phyloP scores from a whole-genome alignment of 129 eudicot species.

The Flaveria linearis region DNA sequence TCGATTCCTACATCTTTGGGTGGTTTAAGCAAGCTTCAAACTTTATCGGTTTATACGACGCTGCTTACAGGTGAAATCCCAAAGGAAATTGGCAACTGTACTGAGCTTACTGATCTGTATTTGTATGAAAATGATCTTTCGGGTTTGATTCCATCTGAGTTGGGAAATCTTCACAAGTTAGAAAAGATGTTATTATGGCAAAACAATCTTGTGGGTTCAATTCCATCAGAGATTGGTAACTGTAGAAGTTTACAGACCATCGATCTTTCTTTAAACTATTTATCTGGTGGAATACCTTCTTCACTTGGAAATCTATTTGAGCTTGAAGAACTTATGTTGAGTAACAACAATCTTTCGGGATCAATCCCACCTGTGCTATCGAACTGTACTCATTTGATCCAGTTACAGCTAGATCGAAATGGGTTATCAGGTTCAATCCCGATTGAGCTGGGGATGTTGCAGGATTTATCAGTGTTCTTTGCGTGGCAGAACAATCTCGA shows the following conservation, averaged over 20 bases:
- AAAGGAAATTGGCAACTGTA: slow-evolving; percentile 65
- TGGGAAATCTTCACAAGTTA: slow-evolving; percentile 64
- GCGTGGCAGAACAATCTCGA: slow-evolving; percentile 84
- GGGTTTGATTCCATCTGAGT: slow-evolving; percentile 64
- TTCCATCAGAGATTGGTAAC: slow-evolving; percentile 69
- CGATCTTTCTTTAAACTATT: slow-evolving; percentile 64
- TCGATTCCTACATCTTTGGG: slow-evolving; percentile 62
- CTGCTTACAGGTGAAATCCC: slow-evolving; percentile 85
- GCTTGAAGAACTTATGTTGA: slow-evolving; percentile 76
- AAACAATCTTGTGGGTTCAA: slow-evolving; percentile 62
- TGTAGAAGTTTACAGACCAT: slow-evolving; percentile 50
- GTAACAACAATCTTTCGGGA: slow-evolving; percentile 78
- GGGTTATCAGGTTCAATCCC: slow-evolving; percentile 64
- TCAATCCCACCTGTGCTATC: slow-evolving; percentile 68
- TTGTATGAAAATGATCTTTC: slow-evolving; percentile 68
- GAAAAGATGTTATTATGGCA: slow-evolving; percentile 77
- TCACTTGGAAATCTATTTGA: slow-evolving; percentile 57
- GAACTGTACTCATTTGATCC: slow-evolving; percentile 53
- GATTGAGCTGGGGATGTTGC: slow-evolving; percentile 54
- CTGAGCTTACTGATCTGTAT: slow-evolving; percentile 66
- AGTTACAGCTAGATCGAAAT: slow-evolving; percentile 67
- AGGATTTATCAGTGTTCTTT: slow-evolving; percentile 61
- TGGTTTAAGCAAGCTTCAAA: slow-evolving; percentile 54
- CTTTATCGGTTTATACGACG: slow-evolving; percentile 65
- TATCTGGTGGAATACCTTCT: slow-evolving; percentile 62